Base-by-base conservation (phyloP, 495 filamentous ascomycete genomes). In the Talaromyces nanjingensis region DNA sequence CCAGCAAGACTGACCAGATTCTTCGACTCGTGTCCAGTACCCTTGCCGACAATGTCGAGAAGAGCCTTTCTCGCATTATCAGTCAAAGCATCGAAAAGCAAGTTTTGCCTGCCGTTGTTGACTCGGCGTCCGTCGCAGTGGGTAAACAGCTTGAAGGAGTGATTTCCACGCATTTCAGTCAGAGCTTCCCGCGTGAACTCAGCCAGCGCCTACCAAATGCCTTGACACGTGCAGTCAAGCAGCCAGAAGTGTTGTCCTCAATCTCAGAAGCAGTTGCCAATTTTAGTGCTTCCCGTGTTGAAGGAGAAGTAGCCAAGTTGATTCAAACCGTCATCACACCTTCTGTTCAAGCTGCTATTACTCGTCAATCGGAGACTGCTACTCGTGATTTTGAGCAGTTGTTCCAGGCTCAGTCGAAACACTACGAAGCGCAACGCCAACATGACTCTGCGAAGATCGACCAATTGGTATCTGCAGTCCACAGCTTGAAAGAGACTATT, bases 11-110 rank as follows among this genome's bases (percentile, higher is more conserved):
- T 65, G 88, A 92, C 62, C 86, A 89, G 63, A 79, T 99, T 34
- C 82, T 99, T 59, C 89, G 91, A 22, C 81, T 96, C 52, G 90
- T 99, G 8, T 94, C 92, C 1, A 87, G 84, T 59, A 93, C 94
- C 12, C 80, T 99, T 20, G 89, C 91, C 20, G 88, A 94, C 54
- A 98, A 97, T 65, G 90, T 96, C 31, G 92, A 97, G 72, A 84
- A 87, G 67, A 89, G 87, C 25, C 81, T 97, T 34, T 77, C 84
- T 27, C 84, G 83, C 29, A 88, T 96, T 63, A 84, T 96, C 59
- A 81, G 79, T 27, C 74, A 77, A 49, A 86, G 84, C 71, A 90
- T 93, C 65, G 80, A 88, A 67, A 75, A 81, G 39, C 79, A 78
- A 18, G 88, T 92, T 54, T 73, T 89, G 53, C 87, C 89, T 73